Evolutionary conservation across 306 rosid species (phyloP), one percentile per base, ranked within the genome.

Genomic region (Prunus armeniaca): DNA sequence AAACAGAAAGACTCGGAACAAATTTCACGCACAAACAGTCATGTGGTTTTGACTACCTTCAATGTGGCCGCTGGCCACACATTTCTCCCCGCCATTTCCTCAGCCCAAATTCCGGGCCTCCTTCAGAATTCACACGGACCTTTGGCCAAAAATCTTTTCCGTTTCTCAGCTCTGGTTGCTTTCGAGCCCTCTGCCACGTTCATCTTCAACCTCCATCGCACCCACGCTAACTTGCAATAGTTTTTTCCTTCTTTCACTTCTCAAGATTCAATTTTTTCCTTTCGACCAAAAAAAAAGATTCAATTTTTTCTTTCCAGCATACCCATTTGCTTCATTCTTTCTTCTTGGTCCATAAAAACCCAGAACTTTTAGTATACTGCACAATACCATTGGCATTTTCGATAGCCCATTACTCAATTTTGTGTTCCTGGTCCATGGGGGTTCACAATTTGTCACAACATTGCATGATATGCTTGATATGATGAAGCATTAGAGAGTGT

Each of bases 11-110:
- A 38, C 43, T 7, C 9, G 43, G 43, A 38, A 38, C 43, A 38
- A 38, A 38, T 38, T 38, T 38, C 43, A 7, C 43, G 43, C 43
- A 38, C 43, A 38, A 38, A 38, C 43, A 7, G 24, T 9, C 6
- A 52, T 18, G 22, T 52, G 57, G 57, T 52, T 52, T 52, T 52
- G 18, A 52, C 57, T 52, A 6, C 57, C 10, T 52, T 52, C 57
- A 52, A 52, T 0, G 67, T 84, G 82, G 65, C 65, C 18, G 12
- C 19, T 84, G 85, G 96, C 88, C 93, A 77, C 72, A 73, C 88
- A 83, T 77, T 86, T 50, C 91, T 86, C 89, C 76, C 81, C 72
- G 79, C 91, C 92, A 86, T 83, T 83, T 88, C 87, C 81, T 86
- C 87, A 46, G 76, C 89, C 82, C 77, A 69, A 86, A 81, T 72